Conservation (phyloP, 768 basidiomycete species). For the Agaricus subrufescens region DNA sequence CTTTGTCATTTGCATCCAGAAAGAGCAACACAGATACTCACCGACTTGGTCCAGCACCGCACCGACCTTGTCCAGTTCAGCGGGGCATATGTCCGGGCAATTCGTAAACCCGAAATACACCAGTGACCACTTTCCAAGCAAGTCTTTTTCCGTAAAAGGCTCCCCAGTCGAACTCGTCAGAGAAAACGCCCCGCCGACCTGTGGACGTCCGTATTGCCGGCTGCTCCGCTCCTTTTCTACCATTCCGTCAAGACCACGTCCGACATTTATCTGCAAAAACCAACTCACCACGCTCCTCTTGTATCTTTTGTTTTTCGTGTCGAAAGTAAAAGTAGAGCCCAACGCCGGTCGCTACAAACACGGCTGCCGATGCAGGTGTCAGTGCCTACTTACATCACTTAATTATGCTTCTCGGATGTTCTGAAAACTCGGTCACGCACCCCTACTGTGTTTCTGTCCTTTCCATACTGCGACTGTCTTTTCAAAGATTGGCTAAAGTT, state of each 20-base stretch:
- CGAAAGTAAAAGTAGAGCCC: constrained; percentile 88
- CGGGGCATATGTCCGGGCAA: constrained; percentile 98
- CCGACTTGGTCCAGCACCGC: constrained; percentile 68
- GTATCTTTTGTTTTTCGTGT: constrained; percentile 75
- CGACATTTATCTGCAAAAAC: background rate
- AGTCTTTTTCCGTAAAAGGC: constrained; percentile 76
- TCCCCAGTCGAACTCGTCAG: constrained; percentile 63
- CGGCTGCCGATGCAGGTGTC: constrained; percentile 75
- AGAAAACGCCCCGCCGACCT: constrained; percentile 88
- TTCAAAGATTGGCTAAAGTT: background rate
- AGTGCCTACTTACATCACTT: constrained; percentile 60
- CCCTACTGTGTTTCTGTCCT: constrained; percentile 7
- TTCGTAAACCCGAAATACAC: constrained; percentile 99
- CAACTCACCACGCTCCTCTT: constrained; percentile 69
- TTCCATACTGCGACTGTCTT: constrained; percentile 3
- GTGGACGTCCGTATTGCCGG: constrained; percentile 76
- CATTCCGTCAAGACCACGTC: background rate
- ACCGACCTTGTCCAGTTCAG: constrained; percentile 94
- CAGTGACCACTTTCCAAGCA: constrained; percentile 88
- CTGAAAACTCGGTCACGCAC: constrained; percentile 2
- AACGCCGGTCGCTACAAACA: constrained; percentile 80
- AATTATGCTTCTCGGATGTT: background rate
- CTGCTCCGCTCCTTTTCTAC: constrained; percentile 71
- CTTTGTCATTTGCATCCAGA: constrained; percentile 38
- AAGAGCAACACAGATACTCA: constrained; percentile 29